Percentiles rank a stretch among this genome's conserved stretches.
Evolutionary conservation across 1,284 basidiomycete species (phyloP).

Genomic region (Moesziomyces sp.): DNA sequence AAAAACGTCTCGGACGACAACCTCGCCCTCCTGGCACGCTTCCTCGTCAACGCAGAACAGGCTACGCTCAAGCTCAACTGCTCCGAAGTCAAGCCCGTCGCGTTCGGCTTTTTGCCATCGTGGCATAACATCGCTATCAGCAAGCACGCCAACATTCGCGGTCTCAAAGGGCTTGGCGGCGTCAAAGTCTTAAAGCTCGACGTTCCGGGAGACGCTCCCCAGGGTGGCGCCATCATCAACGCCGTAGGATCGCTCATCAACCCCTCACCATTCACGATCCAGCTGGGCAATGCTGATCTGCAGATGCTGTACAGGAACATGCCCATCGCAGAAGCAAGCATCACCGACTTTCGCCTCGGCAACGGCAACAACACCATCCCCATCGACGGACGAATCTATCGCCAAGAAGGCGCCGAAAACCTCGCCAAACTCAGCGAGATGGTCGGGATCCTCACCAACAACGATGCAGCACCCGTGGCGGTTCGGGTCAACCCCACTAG

Average conservation of each 20-base stretch:
- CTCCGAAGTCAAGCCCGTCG: constrained; percentile 74
- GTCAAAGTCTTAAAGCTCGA: constrained; percentile 75
- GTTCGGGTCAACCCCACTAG: constrained; percentile 72
- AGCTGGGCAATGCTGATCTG: constrained; percentile 77
- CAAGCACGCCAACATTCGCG: constrained; percentile 68
- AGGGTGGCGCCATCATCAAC: constrained; percentile 76
- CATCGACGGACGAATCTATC: constrained; percentile 74
- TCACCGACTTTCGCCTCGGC: constrained; percentile 41
- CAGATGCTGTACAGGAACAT: constrained; percentile 74
- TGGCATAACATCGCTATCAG: constrained; percentile 37
- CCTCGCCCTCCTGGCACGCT: constrained; percentile 59
- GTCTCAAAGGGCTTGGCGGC: constrained; percentile 76
- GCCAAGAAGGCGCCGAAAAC: constrained; percentile 71
- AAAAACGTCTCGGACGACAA: constrained; percentile 53
- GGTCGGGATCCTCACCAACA: constrained; percentile 79
- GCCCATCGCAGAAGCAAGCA: constrained; percentile 74
- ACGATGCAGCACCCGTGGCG: constrained; percentile 73
- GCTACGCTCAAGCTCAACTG: constrained; percentile 78
- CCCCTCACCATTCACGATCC: constrained; percentile 77
- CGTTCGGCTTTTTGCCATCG: constrained; percentile 69
- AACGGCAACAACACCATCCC: constrained; percentile 74
- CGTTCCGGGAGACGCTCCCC: constrained; percentile 76
- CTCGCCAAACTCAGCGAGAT: constrained; percentile 74
- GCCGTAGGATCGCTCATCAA: constrained; percentile 75
- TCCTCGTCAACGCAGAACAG: constrained; percentile 75